Evolutionary conservation across 768 basidiomycete species (phyloP), one percentile per base, ranked within the genome.

Genomic region (Coprinopsis cinerea): DNA sequence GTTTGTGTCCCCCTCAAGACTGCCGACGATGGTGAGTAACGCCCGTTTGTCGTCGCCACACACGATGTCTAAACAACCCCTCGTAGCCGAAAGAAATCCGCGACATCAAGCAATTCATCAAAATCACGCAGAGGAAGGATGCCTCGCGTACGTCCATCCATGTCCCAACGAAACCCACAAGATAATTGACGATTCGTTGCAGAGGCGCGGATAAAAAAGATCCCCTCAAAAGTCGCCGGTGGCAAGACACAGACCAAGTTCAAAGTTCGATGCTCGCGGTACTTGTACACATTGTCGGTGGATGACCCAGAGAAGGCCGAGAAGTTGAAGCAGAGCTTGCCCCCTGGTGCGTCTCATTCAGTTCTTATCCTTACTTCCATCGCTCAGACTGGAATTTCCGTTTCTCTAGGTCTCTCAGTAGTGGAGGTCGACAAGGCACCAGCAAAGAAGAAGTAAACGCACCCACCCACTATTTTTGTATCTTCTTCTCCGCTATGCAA

Each of bases 141-240:
- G 96, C 96, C 57, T 82, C 81, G 53, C 83, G 95, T 96, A 65
- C 70, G 94, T 85, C 42, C 5, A 20, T 37, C 40, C 45, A 17
- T 9, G 9, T 46, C n/a, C 14, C 45, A 1, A 30, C 32, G 13
- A 42, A 15, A n/a, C 25, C 15, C 20, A 49, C 47, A 57, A 25
- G n/a, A 22, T 43, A 28, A 35, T 18, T 54, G 18, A 49, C 32
- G 23, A 30, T 44, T 44, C 28, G 7, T 5, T 53, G 22, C 69
- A 97, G 95, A 92, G 79, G 92, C 90, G 53, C 90, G 92, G 71
- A 96, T 98, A 82, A 98, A 97, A 78, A 96, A 94, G 78, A 86
- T 85, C 54, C 76, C 80, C 52, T 73, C 87, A 32, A 81, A 77
- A 67, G 69, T 75, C 25, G 66, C 82, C 27, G 77, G 78, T 44